These are phyloP conservation scores for Olyra latifolia DNA, from an alignment of 176 grass and related monocot species.

Conservation along the genomic window DNA sequence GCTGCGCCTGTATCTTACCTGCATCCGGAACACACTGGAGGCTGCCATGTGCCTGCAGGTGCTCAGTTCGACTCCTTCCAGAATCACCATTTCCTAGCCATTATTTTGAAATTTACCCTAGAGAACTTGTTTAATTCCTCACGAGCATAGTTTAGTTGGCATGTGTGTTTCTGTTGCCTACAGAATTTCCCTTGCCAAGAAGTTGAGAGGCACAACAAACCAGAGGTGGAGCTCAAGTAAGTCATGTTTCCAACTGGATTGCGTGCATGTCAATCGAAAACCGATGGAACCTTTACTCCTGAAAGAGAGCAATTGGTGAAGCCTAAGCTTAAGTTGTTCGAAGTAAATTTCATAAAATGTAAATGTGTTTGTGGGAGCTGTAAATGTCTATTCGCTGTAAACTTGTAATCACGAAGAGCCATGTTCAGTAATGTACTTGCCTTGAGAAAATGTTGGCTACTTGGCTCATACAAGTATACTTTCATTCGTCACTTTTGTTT, in stretches of 20 bases:
- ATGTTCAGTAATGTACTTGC: background rate
- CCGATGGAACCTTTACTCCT: background rate
- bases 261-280: too few relatives aligned
- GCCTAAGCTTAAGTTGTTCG: background rate
- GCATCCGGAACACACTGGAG: constrained; percentile 92
- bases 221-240: constrained; percentile 93
- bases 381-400: background rate
- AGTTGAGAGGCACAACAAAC: constrained; percentile 98
- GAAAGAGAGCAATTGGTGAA: background rate
- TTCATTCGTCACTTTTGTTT: background rate
- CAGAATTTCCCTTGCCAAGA: constrained; percentile 99
- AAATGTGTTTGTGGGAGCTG: background rate
- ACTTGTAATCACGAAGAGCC: background rate
- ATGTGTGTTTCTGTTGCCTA: background rate
- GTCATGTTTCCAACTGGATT: constrained; percentile 17
- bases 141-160: background rate
- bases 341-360: background rate
- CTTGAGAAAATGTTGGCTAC: background rate
- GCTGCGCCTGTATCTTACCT: constrained; percentile 78
- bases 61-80: background rate
- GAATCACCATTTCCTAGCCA: background rate
- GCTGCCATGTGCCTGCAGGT: constrained; percentile 99
- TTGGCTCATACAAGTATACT: background rate
- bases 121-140: background rate
- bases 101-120: background rate